A percentile compares a stretch with the other conserved stretches of the same genome.
Evolutionary conservation across 306 rosid genomes (phyloP).

Genomic region (Quercus aquifolioides): DNA sequence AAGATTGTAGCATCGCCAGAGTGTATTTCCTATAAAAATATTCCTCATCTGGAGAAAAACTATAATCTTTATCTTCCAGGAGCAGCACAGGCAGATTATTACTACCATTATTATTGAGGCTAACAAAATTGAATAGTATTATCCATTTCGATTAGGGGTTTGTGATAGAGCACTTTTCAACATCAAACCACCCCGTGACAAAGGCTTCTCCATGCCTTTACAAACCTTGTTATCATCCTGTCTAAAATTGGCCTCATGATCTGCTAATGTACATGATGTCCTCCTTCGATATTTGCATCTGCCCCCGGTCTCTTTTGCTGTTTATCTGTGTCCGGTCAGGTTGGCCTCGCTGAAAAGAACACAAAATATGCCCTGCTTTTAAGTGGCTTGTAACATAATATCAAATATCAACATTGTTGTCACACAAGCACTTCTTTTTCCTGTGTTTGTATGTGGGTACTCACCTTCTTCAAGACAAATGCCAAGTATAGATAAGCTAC

Average conservation of each 20-base stretch:
- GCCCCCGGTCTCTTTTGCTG: conserved; percentile 52
- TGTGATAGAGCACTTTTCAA: not conserved
- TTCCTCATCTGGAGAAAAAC: not conserved
- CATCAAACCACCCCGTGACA: not conserved
- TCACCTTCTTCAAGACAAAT: conserved; percentile 59
- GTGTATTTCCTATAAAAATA: not conserved
- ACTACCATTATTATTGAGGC: not conserved
- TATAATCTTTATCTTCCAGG: not conserved
- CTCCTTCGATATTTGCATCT: conserved; percentile 64
- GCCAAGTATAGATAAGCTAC: conserved; percentile 62
- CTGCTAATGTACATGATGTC: conserved; percentile 46
- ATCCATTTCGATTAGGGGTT: not conserved
- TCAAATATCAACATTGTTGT: not conserved
- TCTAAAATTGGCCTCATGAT: not conserved
- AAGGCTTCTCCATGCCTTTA: not conserved
- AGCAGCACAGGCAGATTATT: conserved; percentile 2
- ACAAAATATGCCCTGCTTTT: not conserved
- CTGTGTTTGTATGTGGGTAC: not conserved
- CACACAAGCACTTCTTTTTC: not conserved
- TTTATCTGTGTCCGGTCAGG: conserved; percentile 47
- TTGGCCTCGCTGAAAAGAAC: conserved; percentile 66
- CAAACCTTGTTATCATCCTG: not conserved
- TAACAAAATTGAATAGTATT: conserved; percentile 32
- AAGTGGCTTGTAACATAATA: not conserved
- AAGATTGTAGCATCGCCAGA: not conserved